Evolutionary conservation across 352 stramenopile species (phyloP), one percentile per base, ranked within the genome.

Genomic region (Globisporangium cylindrosporum): DNA sequence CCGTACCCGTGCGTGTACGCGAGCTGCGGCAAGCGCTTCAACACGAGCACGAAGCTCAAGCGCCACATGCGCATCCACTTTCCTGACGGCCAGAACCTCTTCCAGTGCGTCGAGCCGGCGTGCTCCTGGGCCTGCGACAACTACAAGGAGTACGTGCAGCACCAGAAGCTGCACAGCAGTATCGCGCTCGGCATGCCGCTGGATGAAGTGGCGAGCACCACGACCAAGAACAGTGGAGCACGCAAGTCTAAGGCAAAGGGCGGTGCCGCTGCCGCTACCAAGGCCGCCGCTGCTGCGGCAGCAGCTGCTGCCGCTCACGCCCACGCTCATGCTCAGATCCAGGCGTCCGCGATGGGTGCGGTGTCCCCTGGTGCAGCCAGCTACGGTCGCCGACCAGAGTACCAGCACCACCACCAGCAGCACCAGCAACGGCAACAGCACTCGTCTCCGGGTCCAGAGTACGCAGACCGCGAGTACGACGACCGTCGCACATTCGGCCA

Each of bases 61-160:
- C 78, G 88, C n/a, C 88, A 96, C 74, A 92, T 94, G 85, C 86
- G 87, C 63, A 92, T 91, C 69, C 88, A 96, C 69, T 95, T 92
- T 58, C 86, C 86, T 0, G 82, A 94, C 9, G 86, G 81, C 15
- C 76, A 90, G 46, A 88, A 91, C 64, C 67, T 92, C 46, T 94
- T 94, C 69, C 84, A 75, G 27, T 94, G 86, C 75, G 75, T 86
- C 7, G 77, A 70, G 22, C 66, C 74, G 48, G 62, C 74, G 56
- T 93, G 85, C 69, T 64, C 55, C 29, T 92, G 81, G 76, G 78
- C 65, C 48, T 91, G 84, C 63, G 86, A 92, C 72, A 94, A 94
- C 73, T 94, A 94, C 77, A 94, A 94, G 68, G 84, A 94, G 74
- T 72, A 75, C 53, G 59, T 66, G 55, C 67, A 69, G 57, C 66